Conservation (phyloP, 805 yeast species). For the Candida saitoana region DNA sequence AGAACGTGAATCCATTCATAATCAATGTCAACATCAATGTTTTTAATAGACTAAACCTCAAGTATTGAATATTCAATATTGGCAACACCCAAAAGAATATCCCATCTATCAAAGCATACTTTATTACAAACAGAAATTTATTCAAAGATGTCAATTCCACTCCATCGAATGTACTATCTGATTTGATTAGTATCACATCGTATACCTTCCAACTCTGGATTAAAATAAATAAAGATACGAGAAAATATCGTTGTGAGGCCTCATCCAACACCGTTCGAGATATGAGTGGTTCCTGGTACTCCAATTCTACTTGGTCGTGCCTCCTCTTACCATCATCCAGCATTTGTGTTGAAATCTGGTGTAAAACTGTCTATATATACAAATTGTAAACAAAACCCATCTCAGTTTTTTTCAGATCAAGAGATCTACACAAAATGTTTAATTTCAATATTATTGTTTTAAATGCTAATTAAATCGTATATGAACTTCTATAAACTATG, state of each 20-base stretch:
- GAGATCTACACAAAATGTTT: too few relatives aligned
- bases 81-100: conserved; percentile 68
- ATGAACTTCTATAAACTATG: background rate
- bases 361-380: background rate
- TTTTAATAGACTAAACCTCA: conserved; percentile 58
- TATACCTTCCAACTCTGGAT: conserved; percentile 86
- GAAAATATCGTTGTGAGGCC: conserved; percentile 70
- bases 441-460: too few relatives aligned
- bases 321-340: background rate
- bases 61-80: conserved; percentile 67
- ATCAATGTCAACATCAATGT: conserved; percentile 46
- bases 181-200: conserved; percentile 59
- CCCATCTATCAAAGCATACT: conserved; percentile 73
- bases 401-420: conserved; percentile 1
- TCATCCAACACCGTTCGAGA: conserved; percentile 65
- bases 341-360: conserved; percentile 1
- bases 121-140: conserved; percentile 57
- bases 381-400: conserved; percentile 4
- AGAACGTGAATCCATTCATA: conserved; percentile 48
- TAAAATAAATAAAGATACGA: conserved; percentile 60
- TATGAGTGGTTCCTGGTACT: conserved; percentile 36
- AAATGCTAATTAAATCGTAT: background rate
- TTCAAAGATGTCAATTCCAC: conserved; percentile 37
- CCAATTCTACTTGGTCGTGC: background rate
- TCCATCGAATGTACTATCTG: conserved; percentile 29